Conservation (phyloP, 2,329 filamentous ascomycete species). For the Ceratocystis albifundus region DNA sequence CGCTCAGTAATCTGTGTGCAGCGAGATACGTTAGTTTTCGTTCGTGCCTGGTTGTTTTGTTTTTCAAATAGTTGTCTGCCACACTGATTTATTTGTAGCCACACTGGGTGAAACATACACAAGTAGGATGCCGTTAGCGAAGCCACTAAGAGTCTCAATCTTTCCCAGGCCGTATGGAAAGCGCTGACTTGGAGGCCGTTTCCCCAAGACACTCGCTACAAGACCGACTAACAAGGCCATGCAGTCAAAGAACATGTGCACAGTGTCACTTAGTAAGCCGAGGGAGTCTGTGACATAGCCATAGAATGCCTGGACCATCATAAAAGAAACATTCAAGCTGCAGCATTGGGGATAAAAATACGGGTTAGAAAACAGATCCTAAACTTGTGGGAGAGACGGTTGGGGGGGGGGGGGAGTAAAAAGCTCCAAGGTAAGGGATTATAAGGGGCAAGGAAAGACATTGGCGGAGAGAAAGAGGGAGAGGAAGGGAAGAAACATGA, state of each 20-base stretch:
- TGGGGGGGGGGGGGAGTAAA: neutral
- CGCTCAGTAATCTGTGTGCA: slow-evolving; percentile 65
- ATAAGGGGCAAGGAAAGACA: slow-evolving; percentile 1
- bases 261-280: slow-evolving; percentile 90
- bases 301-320: slow-evolving; percentile 89
- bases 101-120: slow-evolving; percentile 45
- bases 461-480: neutral
- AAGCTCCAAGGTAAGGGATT: neutral
- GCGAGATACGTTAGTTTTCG: neutral
- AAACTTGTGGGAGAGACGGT: neutral
- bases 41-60: neutral
- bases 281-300: slow-evolving; percentile 87
- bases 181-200: slow-evolving; percentile 79
- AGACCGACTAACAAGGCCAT: slow-evolving; percentile 82
- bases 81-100: no score
- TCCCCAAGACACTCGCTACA: slow-evolving; percentile 85
- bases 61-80: neutral
- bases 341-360: slow-evolving; percentile 11
- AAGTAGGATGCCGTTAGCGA: slow-evolving; percentile 89
- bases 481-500: neutral
- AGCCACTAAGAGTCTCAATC: slow-evolving; percentile 89
- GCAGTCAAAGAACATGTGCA: slow-evolving; percentile 99
- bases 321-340: slow-evolving; percentile 87
- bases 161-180: slow-evolving; percentile 97
- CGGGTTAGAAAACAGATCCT: neutral